Evolutionary conservation across 257 asterid genomes (phyloP), one percentile per base, ranked within the genome.

Genomic region (Orobanche coerulescens): DNA sequence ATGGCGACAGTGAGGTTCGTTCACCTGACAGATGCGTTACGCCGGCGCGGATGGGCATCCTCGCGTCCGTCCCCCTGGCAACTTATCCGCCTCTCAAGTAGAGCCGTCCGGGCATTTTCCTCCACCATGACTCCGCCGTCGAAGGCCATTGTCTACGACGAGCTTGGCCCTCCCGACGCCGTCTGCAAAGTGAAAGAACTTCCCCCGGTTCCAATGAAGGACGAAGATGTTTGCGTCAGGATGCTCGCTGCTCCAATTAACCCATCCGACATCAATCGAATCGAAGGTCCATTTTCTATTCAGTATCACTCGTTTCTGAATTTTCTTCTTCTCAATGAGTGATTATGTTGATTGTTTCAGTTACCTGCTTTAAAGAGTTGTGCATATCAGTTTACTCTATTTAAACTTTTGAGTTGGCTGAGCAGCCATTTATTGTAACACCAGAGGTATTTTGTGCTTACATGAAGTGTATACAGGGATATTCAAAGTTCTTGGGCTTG

Each of bases 191-290:
- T 93, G 46, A 73, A 67, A 13, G 84, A 86, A 55, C 72, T 89
- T 26, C 88, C 96, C 9, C 90, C 95, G 10, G 79, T 78, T 65
- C 94, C 87, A 40, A 82, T 93, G 0, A 82, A 83, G 56, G 90
- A 84, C 7, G 61, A 77, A 19, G 97, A 93, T n/a, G 86, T 86
- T 12, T 93, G 98, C 69, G 98, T 93, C 66, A 78, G 83, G 79
- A 89, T 93, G 95, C 88, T 93, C 23, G 97, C 98, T 11, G 76
- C 97, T 59, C 98, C 98, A 2, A 86, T 93, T 55, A 93, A 93
- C 64, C 98, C 98, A 44, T 93, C 98, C 36, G 98, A 93, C 67
- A 84, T 93, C 56, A 93, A 93, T 68, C 75, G 98, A 62, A 93
- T 93, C 53, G 81, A 92, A 83, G 96, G 97, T 90, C 53, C 43